Conservation (phyloP, 768 basidiomycete species). For the Pleurotus eryngii region DNA sequence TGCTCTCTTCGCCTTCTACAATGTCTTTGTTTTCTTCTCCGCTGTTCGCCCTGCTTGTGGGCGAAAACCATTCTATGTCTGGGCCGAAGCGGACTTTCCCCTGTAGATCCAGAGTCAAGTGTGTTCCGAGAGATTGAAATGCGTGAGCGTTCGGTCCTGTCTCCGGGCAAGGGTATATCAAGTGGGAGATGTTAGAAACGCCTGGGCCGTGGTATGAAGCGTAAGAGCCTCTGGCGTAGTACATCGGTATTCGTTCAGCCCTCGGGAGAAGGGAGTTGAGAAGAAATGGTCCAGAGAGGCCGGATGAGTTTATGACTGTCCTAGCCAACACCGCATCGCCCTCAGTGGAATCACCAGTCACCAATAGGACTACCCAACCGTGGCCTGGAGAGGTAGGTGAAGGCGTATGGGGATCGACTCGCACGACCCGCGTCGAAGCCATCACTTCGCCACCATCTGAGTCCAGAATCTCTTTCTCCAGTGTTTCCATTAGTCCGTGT, state of each 20-base stretch:
- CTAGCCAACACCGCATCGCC: slow-evolving; percentile 60
- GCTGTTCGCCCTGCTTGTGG: slow-evolving; percentile 35
- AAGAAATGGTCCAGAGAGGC: slow-evolving; percentile 68
- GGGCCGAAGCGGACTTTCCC: slow-evolving; percentile 90
- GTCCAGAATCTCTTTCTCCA: slow-evolving; percentile 80
- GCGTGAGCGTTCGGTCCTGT: slow-evolving; percentile 53
- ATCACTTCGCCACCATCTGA: slow-evolving; percentile 68
- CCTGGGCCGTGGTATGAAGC: slow-evolving; percentile 85
- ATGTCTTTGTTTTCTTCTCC: slow-evolving; percentile 24
- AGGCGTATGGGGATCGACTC: slow-evolving; percentile 65
- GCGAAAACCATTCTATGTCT: slow-evolving; percentile 83
- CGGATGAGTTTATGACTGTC: slow-evolving; percentile 80
- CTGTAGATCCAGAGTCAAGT: slow-evolving; percentile 83
- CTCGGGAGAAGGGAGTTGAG: slow-evolving; percentile 66
- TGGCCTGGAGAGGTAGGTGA: slow-evolving; percentile 30
- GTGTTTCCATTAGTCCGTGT: slow-evolving; percentile 75
- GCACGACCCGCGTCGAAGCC: slow-evolving; percentile 77
- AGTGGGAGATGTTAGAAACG: slow-evolving; percentile 56
- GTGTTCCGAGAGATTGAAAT: slow-evolving; percentile 88
- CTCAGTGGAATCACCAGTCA: slow-evolving; percentile 45
- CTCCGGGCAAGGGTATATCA: slow-evolving; percentile 91
- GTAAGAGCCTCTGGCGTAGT: slow-evolving; percentile 83
- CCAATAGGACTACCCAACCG: slow-evolving; percentile 89
- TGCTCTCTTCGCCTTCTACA: slow-evolving; percentile 31
- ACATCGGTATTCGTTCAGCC: slow-evolving; percentile 63